Conservation (phyloP, 2,329 filamentous ascomycete genomes). For the Raffaelea deltoideospora region DNA sequence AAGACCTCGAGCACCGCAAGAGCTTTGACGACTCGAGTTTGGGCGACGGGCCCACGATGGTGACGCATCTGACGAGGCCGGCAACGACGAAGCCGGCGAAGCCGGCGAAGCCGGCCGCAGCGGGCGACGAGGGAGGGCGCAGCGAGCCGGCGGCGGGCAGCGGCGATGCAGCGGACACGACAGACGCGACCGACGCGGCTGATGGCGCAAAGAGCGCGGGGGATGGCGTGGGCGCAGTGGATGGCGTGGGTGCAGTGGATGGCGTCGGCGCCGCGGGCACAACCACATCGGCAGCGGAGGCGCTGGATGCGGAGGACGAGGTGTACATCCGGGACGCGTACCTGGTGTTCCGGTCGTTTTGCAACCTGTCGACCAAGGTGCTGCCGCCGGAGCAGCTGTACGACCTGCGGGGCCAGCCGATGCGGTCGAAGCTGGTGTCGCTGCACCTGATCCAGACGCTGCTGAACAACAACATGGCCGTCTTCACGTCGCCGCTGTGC, state of each 20-base stretch:
- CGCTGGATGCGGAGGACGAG: constrained; percentile 66
- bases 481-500: constrained; percentile 83
- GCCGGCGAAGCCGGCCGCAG: background rate
- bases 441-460: constrained; percentile 91
- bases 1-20: constrained; percentile 52
- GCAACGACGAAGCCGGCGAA: constrained; percentile 15
- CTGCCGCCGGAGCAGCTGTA: constrained; percentile 82
- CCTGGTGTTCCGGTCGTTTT: constrained; percentile 92
- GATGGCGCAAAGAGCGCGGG: background rate
- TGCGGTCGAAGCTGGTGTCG: constrained; percentile 93
- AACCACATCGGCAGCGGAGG: constrained; percentile 43
- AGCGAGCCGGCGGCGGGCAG: background rate
- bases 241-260: too few relatives aligned
- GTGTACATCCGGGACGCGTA: constrained; percentile 96
- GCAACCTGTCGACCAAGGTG: constrained; percentile 89
- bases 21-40: constrained; percentile 54
- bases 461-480: constrained; percentile 79
- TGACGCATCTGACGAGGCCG: constrained; percentile 44
- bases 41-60: constrained; percentile 52
- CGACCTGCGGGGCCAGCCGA: constrained; percentile 83
- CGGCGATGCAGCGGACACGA: background rate
- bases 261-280: background rate
- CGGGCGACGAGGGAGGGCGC: constrained; percentile 2
- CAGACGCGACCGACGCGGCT: background rate
- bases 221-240: background rate